phyloP scores from a whole-genome alignment of 2,329 filamentous ascomycete genomes.

The Hypoxylon sp. region DNA sequence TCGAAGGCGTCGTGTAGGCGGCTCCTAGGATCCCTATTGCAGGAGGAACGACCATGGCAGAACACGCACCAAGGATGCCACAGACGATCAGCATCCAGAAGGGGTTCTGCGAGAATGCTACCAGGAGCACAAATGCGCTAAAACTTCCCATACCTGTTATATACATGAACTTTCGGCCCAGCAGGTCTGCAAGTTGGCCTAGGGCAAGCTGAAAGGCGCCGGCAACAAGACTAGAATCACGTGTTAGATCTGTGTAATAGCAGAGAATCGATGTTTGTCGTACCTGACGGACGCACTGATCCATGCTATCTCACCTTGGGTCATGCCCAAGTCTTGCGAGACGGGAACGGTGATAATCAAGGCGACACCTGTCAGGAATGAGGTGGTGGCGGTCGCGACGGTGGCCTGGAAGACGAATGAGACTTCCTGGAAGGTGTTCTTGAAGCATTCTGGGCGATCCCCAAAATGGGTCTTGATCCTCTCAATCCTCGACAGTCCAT shows the following conservation, averaged over 20 bases:
- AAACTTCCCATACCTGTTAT: slow-evolving; percentile 71
- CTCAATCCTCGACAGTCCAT: slow-evolving; percentile 39
- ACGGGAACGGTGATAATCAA: slow-evolving; percentile 74
- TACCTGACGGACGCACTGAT: slow-evolving; percentile 72
- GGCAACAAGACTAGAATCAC: slow-evolving; percentile 63
- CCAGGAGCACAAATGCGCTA: slow-evolving; percentile 66
- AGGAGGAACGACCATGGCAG: slow-evolving; percentile 72
- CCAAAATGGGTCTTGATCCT: slow-evolving; percentile 49
- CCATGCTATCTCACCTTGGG: slow-evolving; percentile 75
- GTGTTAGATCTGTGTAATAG: slow-evolving; percentile 12
- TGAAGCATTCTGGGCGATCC: slow-evolving; percentile 69
- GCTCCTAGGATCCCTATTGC: slow-evolving; percentile 73
- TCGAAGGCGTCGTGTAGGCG: slow-evolving; percentile 69
- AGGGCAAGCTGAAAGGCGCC: slow-evolving; percentile 76
- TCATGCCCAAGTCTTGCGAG: slow-evolving; percentile 70
- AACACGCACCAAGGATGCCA: slow-evolving; percentile 73
- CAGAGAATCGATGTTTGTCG: slow-evolving; percentile 40
- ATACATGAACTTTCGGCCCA: slow-evolving; percentile 73
- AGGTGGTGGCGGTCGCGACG: slow-evolving; percentile 73
- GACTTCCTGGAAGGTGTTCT: slow-evolving; percentile 71
- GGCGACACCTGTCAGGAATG: slow-evolving; percentile 69
- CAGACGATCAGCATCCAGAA: slow-evolving; percentile 72
- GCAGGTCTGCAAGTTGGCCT: slow-evolving; percentile 73
- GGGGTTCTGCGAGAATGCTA: slow-evolving; percentile 70
- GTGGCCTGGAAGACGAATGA: slow-evolving; percentile 75